Evolutionary conservation across 192 early-diverging fungal species (phyloP).

Genomic region (Podila minutissima): DNA sequence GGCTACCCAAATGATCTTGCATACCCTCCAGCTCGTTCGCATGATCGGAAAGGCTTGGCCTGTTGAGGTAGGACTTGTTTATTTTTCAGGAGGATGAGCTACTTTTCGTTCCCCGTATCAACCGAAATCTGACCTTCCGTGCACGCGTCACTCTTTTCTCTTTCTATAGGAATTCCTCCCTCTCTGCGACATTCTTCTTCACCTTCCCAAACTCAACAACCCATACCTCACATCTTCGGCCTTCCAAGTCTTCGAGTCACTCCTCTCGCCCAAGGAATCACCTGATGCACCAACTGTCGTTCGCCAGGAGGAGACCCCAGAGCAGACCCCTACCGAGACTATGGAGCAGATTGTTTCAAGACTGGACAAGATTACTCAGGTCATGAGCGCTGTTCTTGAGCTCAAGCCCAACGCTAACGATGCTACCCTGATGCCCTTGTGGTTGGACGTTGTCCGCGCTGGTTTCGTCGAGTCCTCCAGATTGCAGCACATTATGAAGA

Average conservation of each 20-base stretch:
- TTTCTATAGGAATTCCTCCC: constrained; percentile 60
- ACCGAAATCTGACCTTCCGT: background rate
- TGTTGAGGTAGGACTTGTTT: constrained; percentile 20
- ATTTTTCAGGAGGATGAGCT: background rate
- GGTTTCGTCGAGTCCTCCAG: constrained; percentile 77
- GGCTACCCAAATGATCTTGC: constrained; percentile 49
- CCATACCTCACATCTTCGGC: constrained; percentile 80
- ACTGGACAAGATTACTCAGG: constrained; percentile 61
- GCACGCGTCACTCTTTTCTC: background rate
- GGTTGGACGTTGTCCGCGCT: constrained; percentile 83
- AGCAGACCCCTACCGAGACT: constrained; percentile 17
- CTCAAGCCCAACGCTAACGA: constrained; percentile 89
- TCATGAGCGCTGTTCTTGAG: constrained; percentile 68
- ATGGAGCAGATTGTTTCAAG: constrained; percentile 53
- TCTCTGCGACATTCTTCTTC: constrained; percentile 79
- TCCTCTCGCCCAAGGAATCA: constrained; percentile 59
- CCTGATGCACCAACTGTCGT: constrained; percentile 36
- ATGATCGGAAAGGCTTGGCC: constrained; percentile 54
- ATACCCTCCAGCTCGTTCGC: constrained; percentile 46
- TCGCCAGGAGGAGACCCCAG: constrained; percentile 20
- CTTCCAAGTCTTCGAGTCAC: constrained; percentile 75
- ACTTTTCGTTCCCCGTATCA: too few relatives aligned
- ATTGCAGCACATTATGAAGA: constrained; percentile 28
- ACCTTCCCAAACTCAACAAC: constrained; percentile 83
- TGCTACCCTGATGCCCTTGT: constrained; percentile 79